Evolutionary conservation across 176 grass and related monocot genomes (phyloP), one percentile per base, ranked within the genome.

Genomic region (Carex myosuroides): DNA sequence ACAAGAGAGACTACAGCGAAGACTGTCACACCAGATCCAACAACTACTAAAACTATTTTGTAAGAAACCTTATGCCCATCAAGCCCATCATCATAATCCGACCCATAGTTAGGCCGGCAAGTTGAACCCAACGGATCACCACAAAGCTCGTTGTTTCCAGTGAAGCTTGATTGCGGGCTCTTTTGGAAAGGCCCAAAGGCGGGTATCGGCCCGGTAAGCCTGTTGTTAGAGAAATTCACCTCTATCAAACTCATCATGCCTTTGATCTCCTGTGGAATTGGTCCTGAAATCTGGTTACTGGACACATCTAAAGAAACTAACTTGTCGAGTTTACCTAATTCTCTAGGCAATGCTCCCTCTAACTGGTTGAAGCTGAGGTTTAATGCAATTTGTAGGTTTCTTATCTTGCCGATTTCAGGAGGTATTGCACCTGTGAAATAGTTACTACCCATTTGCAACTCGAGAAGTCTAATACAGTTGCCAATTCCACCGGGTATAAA

Each of bases 231-330:
- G 69, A 98, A 86, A 80, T 98, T 94, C 60, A 98, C 89, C 81
- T 94, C 92, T 32, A 98, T 98, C 69, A 98, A 93, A 81, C 95
- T 98, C 80, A 98, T 77, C 95, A 98, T 94, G 67, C 95, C 95
- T 90, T 80, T 93, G 86, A 98, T 87, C 18, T 94, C 95, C 26
- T 55, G 66, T 16, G 95, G 92, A 80, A 98, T 93, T 74, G 88
- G 79, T 2, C 92, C 91, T 22, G 95, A 95, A 77, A 98, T 89
- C 60, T 89, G 87, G 82, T 98, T 98, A 91, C 86, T 91, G 3
- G 92, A 98, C 41, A 98, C 72, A 81, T 98, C 95, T 60, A 98
- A 83, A 9, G 85, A 86, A 1, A 98, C 92, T 2, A 98, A 88
- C 86, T 98, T 98, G 86, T 98, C 95, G 3, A 98, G 92, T 81